A percentile compares a stretch with the other conserved stretches of the same genome.
phyloP scores from a whole-genome alignment of 2,329 filamentous ascomycete species.

The Dendrostoma leiphaemia region DNA sequence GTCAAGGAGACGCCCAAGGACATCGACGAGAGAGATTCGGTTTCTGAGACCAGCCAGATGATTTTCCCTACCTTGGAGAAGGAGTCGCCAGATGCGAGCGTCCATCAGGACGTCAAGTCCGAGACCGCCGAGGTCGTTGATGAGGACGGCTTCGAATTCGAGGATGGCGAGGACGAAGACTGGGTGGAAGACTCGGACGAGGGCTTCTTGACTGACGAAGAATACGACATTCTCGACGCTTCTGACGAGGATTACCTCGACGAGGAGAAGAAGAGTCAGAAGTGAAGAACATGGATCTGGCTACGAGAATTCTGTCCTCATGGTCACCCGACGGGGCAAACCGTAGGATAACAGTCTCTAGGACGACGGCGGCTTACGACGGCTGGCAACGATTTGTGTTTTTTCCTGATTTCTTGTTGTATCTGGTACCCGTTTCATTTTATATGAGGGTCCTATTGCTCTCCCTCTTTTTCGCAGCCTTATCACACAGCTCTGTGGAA shows the following conservation, averaged over 20 bases:
- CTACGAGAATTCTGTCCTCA: too few relatives aligned
- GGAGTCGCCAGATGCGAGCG: constrained; percentile 80
- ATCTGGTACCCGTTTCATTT: neutral
- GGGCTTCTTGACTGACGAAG: constrained; percentile 92
- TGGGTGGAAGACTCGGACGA: constrained; percentile 63
- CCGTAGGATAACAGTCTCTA: neutral
- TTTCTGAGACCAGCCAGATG: constrained; percentile 64
- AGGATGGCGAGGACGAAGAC: constrained; percentile 55
- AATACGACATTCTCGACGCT: constrained; percentile 95
- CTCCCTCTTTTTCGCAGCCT: constrained; percentile 1
- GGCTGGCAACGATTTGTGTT: neutral
- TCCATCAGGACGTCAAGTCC: constrained; percentile 61
- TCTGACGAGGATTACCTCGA: constrained; percentile 81
- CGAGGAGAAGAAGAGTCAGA: constrained; percentile 50
- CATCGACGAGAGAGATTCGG: too few relatives aligned
- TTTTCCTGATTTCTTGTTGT: constrained; percentile 1
- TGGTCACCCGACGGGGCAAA: neutral
- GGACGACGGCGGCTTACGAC: constrained; percentile 9
- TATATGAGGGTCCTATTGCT: neutral
- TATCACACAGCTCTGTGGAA: too few relatives aligned
- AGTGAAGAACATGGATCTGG: constrained; percentile 5
- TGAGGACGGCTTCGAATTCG: constrained; percentile 50
- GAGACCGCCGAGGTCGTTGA: constrained; percentile 50
- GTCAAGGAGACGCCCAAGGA: constrained; percentile 26
- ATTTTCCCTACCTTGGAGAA: constrained; percentile 96